phyloP scores from a whole-genome alignment of 768 basidiomycete genomes.

The Amanita rubescens region DNA sequence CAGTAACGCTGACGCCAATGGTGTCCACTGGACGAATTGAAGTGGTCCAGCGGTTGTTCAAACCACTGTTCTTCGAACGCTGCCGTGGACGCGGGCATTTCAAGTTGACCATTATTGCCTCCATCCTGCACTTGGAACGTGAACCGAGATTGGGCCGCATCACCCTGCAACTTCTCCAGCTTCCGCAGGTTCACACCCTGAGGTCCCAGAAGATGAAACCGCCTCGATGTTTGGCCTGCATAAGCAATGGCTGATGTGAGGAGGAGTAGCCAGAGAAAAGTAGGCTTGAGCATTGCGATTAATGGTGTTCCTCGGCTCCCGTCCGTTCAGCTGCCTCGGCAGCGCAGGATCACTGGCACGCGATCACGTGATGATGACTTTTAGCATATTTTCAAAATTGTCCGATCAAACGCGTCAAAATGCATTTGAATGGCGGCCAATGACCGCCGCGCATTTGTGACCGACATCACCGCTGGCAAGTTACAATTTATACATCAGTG shows the following conservation, averaged over 20 bases:
- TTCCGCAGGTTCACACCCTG: constrained; percentile 7
- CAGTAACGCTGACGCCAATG: constrained; percentile 90
- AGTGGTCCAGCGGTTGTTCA: constrained; percentile 83
- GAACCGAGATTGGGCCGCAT: not conserved
- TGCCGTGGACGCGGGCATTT: not conserved
- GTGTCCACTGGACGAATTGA: constrained; percentile 36
- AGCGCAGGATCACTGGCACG: no score
- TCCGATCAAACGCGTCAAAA: no score
- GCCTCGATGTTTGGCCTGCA: not conserved
- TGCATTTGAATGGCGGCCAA: no score
- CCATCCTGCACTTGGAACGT: not conserved
- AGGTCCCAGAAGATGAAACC: constrained; percentile 1
- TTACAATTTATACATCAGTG: no score
- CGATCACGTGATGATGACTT: no score
- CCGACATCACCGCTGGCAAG: no score
- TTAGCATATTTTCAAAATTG: no score
- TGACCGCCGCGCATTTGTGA: no score
- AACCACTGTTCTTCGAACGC: constrained; percentile 49
- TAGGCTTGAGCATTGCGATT: not conserved
- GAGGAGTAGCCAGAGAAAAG: not conserved
- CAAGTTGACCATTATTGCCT: not conserved
- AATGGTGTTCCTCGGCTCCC: no score
- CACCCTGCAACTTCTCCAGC: constrained; percentile 2
- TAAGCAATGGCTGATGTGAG: not conserved
- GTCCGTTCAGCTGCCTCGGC: not conserved